A percentile compares a stretch with the other conserved stretches of the same genome.
These are phyloP conservation scores for Pinus albicaulis DNA, from an alignment of 75 land plant species.

Conservation along the genomic window DNA sequence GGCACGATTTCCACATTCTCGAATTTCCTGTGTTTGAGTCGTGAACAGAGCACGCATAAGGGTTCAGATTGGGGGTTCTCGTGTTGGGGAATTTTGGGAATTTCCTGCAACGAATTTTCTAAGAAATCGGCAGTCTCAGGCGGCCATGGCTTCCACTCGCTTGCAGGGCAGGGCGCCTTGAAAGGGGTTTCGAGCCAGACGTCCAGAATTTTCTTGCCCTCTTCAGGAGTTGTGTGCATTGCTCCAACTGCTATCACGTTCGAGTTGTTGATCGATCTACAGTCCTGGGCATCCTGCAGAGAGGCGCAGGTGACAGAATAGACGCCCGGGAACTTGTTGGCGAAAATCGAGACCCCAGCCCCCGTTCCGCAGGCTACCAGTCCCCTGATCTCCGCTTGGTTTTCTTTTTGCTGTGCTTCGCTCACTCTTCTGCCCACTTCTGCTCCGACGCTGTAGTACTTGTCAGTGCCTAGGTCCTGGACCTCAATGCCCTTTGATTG, in stretches of 20 bases:
- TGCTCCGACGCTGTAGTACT: conserved; percentile 71
- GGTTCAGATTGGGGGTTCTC: too few species aligned
- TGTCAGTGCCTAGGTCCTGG: conserved; percentile 57
- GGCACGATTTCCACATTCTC: too few species aligned
- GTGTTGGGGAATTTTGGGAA: too few species aligned
- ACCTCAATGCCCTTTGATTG: conserved; percentile 53
- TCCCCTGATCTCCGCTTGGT: conserved; percentile 34
- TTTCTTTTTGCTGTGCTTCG: conserved; percentile 19
- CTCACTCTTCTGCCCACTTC: conserved; percentile 61
- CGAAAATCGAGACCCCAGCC: conserved; percentile 80
- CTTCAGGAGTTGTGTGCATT: conserved; percentile 38
- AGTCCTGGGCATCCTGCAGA: conserved; percentile 55
- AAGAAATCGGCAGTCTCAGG: too few species aligned
- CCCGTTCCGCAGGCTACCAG: conserved; percentile 89
- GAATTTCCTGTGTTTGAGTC: too few species aligned
- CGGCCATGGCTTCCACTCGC: conserved; percentile 52
- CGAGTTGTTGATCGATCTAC: conserved; percentile 75
- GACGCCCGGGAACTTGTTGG: conserved; percentile 79
- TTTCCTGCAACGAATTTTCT: too few species aligned
- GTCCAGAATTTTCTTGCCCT: conserved; percentile 54
- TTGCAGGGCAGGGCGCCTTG: conserved; percentile 84
- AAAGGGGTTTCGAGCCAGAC: conserved; percentile 75
- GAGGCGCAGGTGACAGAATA: conserved; percentile 69
- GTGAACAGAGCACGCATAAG: too few species aligned
- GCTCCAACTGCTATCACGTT: conserved; percentile 75